Conservation (phyloP, 345 rosid species). For the Geranium brycei region DNA sequence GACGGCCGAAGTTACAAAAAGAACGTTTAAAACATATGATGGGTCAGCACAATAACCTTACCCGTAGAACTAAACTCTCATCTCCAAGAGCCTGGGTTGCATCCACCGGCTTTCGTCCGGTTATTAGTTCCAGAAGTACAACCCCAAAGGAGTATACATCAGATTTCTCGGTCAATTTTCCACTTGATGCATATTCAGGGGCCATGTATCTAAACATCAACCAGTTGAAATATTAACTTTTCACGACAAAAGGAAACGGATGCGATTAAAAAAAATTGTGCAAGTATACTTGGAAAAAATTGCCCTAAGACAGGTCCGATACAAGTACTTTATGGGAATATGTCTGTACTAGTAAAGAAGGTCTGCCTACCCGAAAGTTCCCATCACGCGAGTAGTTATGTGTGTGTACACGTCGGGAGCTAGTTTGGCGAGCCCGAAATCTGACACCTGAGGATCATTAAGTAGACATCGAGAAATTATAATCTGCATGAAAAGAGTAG, state of each 20-base stretch:
- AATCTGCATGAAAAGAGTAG: too few relatives aligned
- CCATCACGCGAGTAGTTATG: conserved; percentile 77
- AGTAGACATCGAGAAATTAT: neutral
- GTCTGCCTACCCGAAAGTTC: conserved; percentile 76
- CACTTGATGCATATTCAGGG: conserved; percentile 96
- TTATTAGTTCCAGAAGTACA: conserved; percentile 83
- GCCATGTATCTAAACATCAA: conserved; percentile 65
- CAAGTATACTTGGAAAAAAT: too few relatives aligned
- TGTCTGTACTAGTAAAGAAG: conserved; percentile 4
- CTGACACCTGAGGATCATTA: conserved; percentile 48
- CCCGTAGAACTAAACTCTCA: conserved; percentile 98
- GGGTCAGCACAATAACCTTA: conserved; percentile 12
- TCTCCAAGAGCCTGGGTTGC: conserved; percentile 76
- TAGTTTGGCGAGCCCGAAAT: conserved; percentile 81
- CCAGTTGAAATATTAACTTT: neutral
- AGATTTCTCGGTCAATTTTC: conserved; percentile 89
- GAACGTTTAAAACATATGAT: neutral
- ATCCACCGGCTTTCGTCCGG: conserved; percentile 96
- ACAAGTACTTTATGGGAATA: neutral
- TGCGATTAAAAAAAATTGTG: neutral
- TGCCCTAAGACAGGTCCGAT: neutral
- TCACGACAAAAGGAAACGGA: neutral
- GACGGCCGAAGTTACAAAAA: neutral
- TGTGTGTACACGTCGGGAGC: conserved; percentile 67
- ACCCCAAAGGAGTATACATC: conserved; percentile 92